Conservation (phyloP, 805 yeast genomes). For the Lipomyces anomalus region DNA sequence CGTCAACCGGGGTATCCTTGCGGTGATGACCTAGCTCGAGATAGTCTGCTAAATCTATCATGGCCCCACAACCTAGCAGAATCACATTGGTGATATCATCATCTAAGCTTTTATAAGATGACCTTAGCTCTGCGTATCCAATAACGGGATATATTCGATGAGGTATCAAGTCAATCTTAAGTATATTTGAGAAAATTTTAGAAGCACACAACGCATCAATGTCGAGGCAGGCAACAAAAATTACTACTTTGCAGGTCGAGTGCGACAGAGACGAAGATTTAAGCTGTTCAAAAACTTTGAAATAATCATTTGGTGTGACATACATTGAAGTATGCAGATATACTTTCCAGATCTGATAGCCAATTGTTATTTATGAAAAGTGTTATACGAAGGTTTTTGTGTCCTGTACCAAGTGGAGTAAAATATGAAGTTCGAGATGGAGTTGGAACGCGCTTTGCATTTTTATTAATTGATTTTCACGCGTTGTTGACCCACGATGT, state of each 20-base stretch:
- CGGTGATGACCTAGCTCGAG: constrained; percentile 33
- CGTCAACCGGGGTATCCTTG: constrained; percentile 19
- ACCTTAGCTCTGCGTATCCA: constrained; percentile 72
- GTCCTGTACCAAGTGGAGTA: too few species aligned
- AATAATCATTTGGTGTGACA: constrained; percentile 63
- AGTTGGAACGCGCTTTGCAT: too few species aligned
- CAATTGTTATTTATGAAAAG: too few species aligned
- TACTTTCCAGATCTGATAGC: too few species aligned
- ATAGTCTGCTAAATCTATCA: constrained; percentile 70
- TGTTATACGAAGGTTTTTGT: too few species aligned
- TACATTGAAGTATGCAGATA: too few species aligned
- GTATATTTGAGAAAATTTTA: constrained; percentile 59
- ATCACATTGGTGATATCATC: constrained; percentile 69
- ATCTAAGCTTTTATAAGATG: constrained; percentile 60
- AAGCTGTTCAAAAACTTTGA: constrained; percentile 60
- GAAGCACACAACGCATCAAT: constrained; percentile 91
- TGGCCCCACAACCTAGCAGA: constrained; percentile 88
- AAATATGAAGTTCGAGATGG: too few species aligned
- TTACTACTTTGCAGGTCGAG: constrained; percentile 81
- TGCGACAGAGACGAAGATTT: constrained; percentile 73
- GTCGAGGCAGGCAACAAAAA: constrained; percentile 84
- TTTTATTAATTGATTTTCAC: too few species aligned
- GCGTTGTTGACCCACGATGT: too few species aligned
- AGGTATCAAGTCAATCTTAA: constrained; percentile 78
- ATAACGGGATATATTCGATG: constrained; percentile 88